Conservation (phyloP, 2,329 filamentous ascomycete species). For the Teratosphaeria zuluensis region DNA sequence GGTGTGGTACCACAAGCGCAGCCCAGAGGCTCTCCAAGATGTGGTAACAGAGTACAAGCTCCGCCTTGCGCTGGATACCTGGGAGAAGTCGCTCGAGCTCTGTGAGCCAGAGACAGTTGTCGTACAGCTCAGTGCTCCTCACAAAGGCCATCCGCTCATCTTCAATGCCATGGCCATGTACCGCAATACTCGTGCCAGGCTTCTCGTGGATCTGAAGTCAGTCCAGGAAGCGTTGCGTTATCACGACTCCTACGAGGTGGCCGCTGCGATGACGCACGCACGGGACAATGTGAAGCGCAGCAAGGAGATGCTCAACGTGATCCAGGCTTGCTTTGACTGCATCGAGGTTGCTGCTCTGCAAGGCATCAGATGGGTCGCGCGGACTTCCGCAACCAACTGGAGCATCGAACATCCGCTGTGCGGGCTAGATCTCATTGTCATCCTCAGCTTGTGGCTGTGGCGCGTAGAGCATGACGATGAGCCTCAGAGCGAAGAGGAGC, state of each 20-base stretch:
- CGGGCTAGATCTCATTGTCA: constrained; percentile 94
- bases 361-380: constrained; percentile 95
- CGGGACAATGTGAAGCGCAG: constrained; percentile 91
- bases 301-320: constrained; percentile 96
- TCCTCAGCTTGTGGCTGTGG: constrained; percentile 95
- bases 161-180: constrained; percentile 98
- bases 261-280: constrained; percentile 89
- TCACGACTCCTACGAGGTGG: constrained; percentile 94
- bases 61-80: constrained; percentile 89
- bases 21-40: constrained; percentile 92
- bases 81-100: constrained; percentile 90
- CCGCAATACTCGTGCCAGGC: constrained; percentile 80
- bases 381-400: constrained; percentile 96
- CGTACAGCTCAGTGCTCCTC: constrained; percentile 83
- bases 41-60: constrained; percentile 98
- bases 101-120: constrained; percentile 85
- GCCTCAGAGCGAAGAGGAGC: constrained; percentile 71
- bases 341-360: constrained; percentile 92
- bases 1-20: constrained; percentile 98
- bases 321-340: constrained; percentile 94
- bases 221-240: constrained; percentile 95
- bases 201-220: constrained; percentile 90
- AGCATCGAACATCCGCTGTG: constrained; percentile 96
- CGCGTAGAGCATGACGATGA: constrained; percentile 98
- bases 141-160: constrained; percentile 90